Conservation (phyloP, 345 rosid genomes). For the Erysimum cheiranthoides region DNA sequence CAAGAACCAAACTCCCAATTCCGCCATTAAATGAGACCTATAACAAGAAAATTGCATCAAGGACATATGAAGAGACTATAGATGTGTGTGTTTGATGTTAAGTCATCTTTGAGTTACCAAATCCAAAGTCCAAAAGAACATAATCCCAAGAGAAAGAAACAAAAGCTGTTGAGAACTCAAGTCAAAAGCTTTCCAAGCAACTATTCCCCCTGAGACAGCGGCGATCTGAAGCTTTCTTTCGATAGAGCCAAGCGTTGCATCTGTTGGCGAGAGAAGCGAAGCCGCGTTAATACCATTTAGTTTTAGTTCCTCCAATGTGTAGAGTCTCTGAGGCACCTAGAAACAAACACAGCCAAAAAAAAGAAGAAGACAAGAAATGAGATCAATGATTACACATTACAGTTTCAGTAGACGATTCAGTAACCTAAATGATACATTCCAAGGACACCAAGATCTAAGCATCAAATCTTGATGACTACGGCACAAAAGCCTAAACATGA, state of each 20-base stretch:
- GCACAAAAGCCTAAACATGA: neutral
- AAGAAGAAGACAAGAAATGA: neutral
- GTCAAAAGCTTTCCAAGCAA: conserved; percentile 64
- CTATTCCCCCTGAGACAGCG: conserved; percentile 64
- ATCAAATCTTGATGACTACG: neutral
- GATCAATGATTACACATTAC: neutral
- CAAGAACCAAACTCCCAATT: conserved; percentile 77
- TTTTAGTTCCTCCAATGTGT: conserved; percentile 82
- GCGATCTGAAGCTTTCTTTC: conserved; percentile 78
- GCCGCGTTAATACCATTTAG: conserved; percentile 76
- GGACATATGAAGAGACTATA: conserved; percentile 10
- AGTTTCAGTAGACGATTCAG: neutral
- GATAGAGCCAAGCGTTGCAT: conserved; percentile 77
- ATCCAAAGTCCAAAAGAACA: conserved; percentile 84
- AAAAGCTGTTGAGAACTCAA: conserved; percentile 67
- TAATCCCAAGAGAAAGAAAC: conserved; percentile 62
- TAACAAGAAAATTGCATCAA: conserved; percentile 16
- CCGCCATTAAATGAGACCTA: conserved; percentile 93
- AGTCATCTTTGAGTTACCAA: conserved; percentile 49
- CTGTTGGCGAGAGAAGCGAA: conserved; percentile 81
- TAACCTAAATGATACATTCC: neutral
- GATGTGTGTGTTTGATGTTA: conserved; percentile 4
- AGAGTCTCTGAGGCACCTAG: conserved; percentile 86
- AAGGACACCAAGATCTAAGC: neutral
- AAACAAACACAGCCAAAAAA: conserved; percentile 4